phyloP scores from a whole-genome alignment of 108 stramenopile genomes.

The Ochromonas danica region DNA sequence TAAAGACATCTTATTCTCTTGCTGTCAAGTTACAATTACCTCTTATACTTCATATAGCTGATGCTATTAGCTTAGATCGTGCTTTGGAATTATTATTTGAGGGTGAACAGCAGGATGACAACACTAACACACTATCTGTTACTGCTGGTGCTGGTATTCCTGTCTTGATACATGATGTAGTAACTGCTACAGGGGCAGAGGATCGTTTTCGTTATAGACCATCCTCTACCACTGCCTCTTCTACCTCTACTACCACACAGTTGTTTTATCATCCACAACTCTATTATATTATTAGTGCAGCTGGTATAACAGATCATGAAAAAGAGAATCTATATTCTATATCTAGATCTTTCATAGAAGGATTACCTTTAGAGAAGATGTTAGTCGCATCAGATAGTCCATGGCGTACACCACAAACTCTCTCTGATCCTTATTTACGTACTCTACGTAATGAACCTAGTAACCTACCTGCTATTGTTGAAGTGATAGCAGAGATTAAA shows the following conservation, averaged over 20 bases:
- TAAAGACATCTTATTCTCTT: neutral
- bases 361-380: neutral
- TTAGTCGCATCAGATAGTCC: slow-evolving; percentile 26
- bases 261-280: neutral
- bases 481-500: neutral
- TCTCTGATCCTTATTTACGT: slow-evolving; percentile 22
- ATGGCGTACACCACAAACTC: slow-evolving; percentile 29
- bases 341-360: neutral
- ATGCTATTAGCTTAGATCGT: slow-evolving; percentile 9
- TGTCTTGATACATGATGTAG: slow-evolving; percentile 22
- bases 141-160: neutral
- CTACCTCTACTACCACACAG: neutral
- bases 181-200: slow-evolving; percentile 12
- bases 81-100: neutral
- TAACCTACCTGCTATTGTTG: neutral
- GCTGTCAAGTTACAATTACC: neutral
- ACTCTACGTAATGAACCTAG: slow-evolving; percentile 27
- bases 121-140: neutral
- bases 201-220: neutral
- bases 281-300: neutral
- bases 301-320: slow-evolving; percentile 10
- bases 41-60: slow-evolving; percentile 10
- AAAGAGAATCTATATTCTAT: no score
- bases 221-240: no score
- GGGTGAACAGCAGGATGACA: neutral